Evolutionary conservation across 306 rosid genomes (phyloP).

Genomic region (Begonia peltatifolia): DNA sequence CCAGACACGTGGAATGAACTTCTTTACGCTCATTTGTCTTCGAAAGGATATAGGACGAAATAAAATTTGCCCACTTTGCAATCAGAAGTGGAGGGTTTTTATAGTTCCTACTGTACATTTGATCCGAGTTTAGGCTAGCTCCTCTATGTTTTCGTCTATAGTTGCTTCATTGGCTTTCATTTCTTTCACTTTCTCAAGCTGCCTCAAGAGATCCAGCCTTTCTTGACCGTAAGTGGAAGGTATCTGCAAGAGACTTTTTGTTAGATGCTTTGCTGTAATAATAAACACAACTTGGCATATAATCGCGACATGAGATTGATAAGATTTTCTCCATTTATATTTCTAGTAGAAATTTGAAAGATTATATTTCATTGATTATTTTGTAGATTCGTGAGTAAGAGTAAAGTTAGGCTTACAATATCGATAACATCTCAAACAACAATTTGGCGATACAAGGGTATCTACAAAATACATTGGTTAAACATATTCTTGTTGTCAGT

Average conservation of each 20-base stretch:
- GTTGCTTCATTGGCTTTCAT: constrained; percentile 37
- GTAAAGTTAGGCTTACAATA: too few species aligned
- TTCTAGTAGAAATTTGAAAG: too few species aligned
- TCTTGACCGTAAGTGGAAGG: constrained; percentile 92
- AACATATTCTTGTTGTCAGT: too few species aligned
- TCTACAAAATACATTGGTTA: too few species aligned
- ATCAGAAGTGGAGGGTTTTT: constrained; percentile 6
- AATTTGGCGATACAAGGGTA: too few species aligned
- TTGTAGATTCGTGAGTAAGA: too few species aligned
- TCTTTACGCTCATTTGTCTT: constrained; percentile 52
- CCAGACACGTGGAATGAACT: constrained; percentile 95
- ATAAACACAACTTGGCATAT: too few species aligned
- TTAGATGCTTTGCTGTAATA: not conserved
- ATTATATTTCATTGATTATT: too few species aligned
- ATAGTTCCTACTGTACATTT: constrained; percentile 11
- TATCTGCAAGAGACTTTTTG: constrained; percentile 41
- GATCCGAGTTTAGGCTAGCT: constrained; percentile 27
- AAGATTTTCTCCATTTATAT: too few species aligned
- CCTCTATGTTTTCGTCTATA: constrained; percentile 38
- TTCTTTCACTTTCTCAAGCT: constrained; percentile 86
- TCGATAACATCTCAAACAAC: too few species aligned
- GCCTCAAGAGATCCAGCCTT: constrained; percentile 89
- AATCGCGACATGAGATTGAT: too few species aligned
- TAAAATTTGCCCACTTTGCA: constrained; percentile 5
- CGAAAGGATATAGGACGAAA: constrained; percentile 35